Evolutionary conservation across 306 rosid species (phyloP).

Genomic region (Lagenaria siceraria): DNA sequence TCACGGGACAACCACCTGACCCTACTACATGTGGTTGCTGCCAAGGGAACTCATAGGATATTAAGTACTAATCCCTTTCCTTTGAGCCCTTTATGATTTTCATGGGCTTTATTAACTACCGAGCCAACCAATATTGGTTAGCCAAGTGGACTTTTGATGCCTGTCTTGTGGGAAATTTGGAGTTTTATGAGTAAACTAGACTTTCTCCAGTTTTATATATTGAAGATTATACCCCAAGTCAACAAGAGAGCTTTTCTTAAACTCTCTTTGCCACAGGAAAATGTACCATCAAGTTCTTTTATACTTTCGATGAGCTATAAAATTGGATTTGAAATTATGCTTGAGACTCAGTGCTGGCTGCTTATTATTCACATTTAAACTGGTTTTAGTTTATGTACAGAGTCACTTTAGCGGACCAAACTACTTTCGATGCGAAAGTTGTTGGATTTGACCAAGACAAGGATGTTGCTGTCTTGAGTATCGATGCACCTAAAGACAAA

Average conservation of each 20-base stretch:
- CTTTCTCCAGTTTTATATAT: neutral
- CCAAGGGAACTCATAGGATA: neutral
- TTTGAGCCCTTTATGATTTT: no score
- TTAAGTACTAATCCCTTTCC: neutral
- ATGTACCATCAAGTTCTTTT: neutral
- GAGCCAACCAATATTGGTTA: neutral
- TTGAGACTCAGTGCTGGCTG: neutral
- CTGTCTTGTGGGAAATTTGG: neutral
- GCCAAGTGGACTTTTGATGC: neutral
- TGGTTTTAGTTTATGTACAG: constrained; percentile 49
- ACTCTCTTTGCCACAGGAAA: neutral
- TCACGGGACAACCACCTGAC: neutral
- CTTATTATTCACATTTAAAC: constrained; percentile 21
- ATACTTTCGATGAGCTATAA: neutral
- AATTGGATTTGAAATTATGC: neutral
- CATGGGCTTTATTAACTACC: neutral
- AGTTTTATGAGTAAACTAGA: neutral
- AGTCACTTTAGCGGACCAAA: constrained; percentile 92
- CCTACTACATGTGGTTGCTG: neutral
- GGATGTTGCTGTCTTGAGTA: constrained; percentile 87
- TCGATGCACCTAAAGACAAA: constrained; percentile 78
- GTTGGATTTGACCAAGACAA: constrained; percentile 99
- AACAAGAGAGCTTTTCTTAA: neutral
- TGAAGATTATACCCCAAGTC: neutral
- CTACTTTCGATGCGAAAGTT: constrained; percentile 74